These are phyloP conservation scores for Andrographis paniculata DNA, from an alignment of 305 asterid species.

Conservation along the genomic window DNA sequence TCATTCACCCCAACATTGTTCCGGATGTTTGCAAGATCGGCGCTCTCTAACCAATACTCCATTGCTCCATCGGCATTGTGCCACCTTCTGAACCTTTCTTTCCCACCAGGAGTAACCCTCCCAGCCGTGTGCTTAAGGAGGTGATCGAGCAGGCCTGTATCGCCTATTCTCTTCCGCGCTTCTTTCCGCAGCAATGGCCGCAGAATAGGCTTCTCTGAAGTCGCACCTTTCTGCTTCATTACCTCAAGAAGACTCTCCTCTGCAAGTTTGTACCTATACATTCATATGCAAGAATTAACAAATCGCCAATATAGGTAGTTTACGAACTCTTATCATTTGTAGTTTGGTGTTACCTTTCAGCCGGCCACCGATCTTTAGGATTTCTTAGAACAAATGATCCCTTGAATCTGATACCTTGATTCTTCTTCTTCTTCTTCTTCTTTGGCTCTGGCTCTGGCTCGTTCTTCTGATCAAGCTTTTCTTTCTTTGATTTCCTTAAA, in stretches of 20 bases:
- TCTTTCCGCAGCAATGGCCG: constrained; percentile 78
- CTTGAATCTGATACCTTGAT: constrained; percentile 28
- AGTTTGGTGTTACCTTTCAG: constrained; percentile 58
- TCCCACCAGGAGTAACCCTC: constrained; percentile 69
- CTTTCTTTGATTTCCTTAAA: constrained; percentile 23
- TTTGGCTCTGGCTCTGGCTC: constrained; percentile 26
- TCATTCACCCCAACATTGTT: constrained; percentile 73
- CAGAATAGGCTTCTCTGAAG: constrained; percentile 52
- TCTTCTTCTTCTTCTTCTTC: not conserved
- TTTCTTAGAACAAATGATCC: constrained; percentile 35
- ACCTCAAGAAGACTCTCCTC: constrained; percentile 63
- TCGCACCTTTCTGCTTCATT: constrained; percentile 69
- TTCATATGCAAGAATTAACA: too few relatives aligned
- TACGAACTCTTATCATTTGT: too few relatives aligned
- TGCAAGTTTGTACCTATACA: constrained; percentile 71
- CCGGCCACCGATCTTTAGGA: constrained; percentile 92
- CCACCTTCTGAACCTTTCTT: constrained; percentile 65
- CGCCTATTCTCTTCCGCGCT: constrained; percentile 87
- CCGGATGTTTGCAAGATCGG: constrained; percentile 64
- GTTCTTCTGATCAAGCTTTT: constrained; percentile 25
- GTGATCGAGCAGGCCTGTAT: constrained; percentile 85
- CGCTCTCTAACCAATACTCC: constrained; percentile 96
- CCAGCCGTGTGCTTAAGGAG: constrained; percentile 95
- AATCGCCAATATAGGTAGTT: too few relatives aligned
- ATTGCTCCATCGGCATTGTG: constrained; percentile 94